Evolutionary conservation across 2,329 filamentous ascomycete species (phyloP).

Genomic region (Ophiocordyceps sinensis): DNA sequence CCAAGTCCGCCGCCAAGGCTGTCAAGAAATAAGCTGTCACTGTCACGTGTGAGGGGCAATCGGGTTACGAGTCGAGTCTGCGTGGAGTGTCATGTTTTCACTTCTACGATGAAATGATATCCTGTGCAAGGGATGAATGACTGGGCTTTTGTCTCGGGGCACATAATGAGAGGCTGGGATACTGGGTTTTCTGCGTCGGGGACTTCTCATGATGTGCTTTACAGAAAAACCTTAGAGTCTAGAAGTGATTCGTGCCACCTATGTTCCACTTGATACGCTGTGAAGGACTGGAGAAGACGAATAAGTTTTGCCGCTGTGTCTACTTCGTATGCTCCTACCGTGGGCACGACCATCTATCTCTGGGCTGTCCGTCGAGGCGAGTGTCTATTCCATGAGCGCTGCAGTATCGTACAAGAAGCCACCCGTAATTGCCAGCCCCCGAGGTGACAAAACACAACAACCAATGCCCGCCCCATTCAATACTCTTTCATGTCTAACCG

Average conservation of each 20-base stretch:
- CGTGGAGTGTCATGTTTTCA: slow-evolving; percentile 18
- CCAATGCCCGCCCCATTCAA: too few species aligned
- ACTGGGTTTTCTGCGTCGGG: slow-evolving; percentile 21
- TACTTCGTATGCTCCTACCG: too few species aligned
- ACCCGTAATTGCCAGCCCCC: too few species aligned
- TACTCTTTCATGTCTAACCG: too few species aligned
- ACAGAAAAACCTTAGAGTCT: slow-evolving; percentile 29
- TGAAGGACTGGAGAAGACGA: background rate
- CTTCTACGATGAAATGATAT: slow-evolving; percentile 31
- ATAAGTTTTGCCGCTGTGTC: background rate
- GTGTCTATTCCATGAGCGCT: too few species aligned
- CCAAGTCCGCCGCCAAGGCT: slow-evolving; percentile 61
- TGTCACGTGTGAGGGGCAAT: slow-evolving; percentile 4
- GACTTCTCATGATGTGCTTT: slow-evolving; percentile 31
- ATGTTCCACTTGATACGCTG: background rate
- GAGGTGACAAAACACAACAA: too few species aligned
- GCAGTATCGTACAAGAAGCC: too few species aligned
- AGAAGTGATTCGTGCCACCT: slow-evolving; percentile 23
- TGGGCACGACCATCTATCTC: too few species aligned
- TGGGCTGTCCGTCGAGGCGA: too few species aligned
- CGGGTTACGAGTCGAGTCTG: slow-evolving; percentile 11
- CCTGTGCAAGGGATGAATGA: slow-evolving; percentile 29
- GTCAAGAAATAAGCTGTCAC: slow-evolving; percentile 51
- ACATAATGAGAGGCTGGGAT: slow-evolving; percentile 28
- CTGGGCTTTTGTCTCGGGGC: slow-evolving; percentile 25